Evolutionary conservation across 495 filamentous ascomycete genomes (phyloP).

Genomic region (Hypomontagnella submonticulosa): DNA sequence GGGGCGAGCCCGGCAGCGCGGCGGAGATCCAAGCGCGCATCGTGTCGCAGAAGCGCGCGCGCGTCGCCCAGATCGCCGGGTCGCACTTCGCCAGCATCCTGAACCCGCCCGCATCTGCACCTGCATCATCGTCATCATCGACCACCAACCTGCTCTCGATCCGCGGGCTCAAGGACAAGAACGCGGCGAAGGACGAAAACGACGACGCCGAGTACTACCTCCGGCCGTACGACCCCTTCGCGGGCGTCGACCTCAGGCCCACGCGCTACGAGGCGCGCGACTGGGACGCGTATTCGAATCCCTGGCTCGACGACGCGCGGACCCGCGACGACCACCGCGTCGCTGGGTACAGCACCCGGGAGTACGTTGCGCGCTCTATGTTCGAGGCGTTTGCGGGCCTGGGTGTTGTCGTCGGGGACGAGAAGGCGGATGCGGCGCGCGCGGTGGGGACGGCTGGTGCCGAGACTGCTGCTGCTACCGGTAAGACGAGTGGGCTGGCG

Average conservation of each 20-base stretch:
- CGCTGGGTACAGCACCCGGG: conserved; percentile 82
- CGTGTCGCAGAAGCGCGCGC: conserved; percentile 73
- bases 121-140: conserved; percentile 40
- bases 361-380: conserved; percentile 82
- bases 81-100: conserved; percentile 35
- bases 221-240: conserved; percentile 89
- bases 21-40: conserved; percentile 69
- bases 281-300: conserved; percentile 66
- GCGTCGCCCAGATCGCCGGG: conserved; percentile 44
- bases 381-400: conserved; percentile 91
- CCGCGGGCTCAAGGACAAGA: conserved; percentile 78
- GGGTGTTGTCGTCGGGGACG: conserved; percentile 82
- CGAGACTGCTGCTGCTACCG: conserved; percentile 51
- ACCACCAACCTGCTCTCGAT: conserved; percentile 64
- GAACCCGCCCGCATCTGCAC: conserved; percentile 37
- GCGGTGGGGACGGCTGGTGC: conserved; percentile 50
- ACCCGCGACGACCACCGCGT: conserved; percentile 70
- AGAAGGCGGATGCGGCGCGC: conserved; percentile 60
- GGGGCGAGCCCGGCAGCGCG: conserved; percentile 61
- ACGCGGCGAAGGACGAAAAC: conserved; percentile 41
- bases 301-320: conserved; percentile 70
- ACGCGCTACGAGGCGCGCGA: conserved; percentile 73
- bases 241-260: conserved; percentile 72
- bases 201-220: conserved; percentile 44
- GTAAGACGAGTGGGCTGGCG: conserved; percentile 14